Evolutionary conservation across 768 basidiomycete species (phyloP).

Genomic region (Filobasidium floriforme): DNA sequence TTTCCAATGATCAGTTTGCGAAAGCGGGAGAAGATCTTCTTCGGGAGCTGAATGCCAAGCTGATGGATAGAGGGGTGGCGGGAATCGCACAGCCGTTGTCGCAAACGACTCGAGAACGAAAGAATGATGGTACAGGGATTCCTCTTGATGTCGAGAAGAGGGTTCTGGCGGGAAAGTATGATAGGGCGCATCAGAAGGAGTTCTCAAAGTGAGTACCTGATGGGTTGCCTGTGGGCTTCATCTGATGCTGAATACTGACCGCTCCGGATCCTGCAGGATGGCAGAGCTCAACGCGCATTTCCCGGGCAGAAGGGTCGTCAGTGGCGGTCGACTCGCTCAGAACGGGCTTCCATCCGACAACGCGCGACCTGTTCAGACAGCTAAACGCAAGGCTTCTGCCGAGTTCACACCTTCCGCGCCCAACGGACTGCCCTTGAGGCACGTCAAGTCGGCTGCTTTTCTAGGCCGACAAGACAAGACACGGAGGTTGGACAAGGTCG

Average conservation of each 20-base stretch:
- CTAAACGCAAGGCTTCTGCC: slow-evolving; percentile 18
- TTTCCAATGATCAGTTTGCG: slow-evolving; percentile 33
- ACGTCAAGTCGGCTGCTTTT: not conserved
- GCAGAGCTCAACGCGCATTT: not conserved
- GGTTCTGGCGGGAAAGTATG: slow-evolving; percentile 27
- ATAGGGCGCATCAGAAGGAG: slow-evolving; percentile 35
- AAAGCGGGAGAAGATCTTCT: slow-evolving; percentile 33
- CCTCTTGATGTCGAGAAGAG: slow-evolving; percentile 29
- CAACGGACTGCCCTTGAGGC: not conserved
- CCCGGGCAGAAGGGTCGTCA: not conserved
- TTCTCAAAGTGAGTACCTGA: slow-evolving; percentile 35
- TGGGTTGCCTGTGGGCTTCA: no score
- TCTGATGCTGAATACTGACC: no score
- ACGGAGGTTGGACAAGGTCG: not conserved
- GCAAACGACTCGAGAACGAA: no score
- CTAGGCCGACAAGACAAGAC: not conserved
- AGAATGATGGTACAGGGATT: slow-evolving; percentile 11
- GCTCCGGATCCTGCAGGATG: not conserved
- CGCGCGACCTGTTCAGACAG: not conserved
- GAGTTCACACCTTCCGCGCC: slow-evolving; percentile 5
- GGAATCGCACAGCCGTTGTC: not conserved
- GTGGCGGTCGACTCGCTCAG: not conserved
- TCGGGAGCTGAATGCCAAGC: slow-evolving; percentile 37
- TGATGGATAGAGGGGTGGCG: slow-evolving; percentile 26
- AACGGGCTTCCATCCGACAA: not conserved